These are phyloP conservation scores for Solanum medicagineum DNA, from an alignment of 257 asterid species.

Conservation along the genomic window DNA sequence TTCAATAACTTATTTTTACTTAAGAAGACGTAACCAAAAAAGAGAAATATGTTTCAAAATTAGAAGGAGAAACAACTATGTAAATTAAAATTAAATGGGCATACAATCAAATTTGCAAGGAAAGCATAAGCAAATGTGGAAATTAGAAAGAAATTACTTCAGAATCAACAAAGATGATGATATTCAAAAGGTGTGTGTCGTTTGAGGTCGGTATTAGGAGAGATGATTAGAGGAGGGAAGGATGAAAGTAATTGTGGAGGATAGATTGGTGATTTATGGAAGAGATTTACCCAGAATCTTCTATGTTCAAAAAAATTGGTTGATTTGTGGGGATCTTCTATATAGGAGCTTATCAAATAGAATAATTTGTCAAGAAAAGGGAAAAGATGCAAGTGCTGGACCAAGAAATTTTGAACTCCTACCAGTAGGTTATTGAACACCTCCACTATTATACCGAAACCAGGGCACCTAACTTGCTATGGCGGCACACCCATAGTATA, in stretches of 20 bases:
- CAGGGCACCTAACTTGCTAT: neutral
- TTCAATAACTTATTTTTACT: neutral
- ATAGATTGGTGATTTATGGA: neutral
- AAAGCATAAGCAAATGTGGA: neutral
- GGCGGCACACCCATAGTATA: neutral
- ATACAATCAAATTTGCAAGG: neutral
- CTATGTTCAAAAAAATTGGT: neutral
- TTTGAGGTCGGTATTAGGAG: neutral
- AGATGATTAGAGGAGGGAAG: neutral
- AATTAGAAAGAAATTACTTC: neutral
- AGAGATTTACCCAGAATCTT: neutral
- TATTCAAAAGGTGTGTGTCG: neutral
- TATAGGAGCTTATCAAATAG: neutral
- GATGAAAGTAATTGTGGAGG: neutral
- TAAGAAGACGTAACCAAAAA: neutral
- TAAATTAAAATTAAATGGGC: neutral
- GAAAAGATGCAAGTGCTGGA: neutral
- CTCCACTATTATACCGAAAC: neutral
- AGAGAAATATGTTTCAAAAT: neutral
- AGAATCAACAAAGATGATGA: neutral
- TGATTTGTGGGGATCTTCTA: neutral
- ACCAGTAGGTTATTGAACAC: neutral
- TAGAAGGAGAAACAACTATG: neutral
- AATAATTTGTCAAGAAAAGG: neutral
- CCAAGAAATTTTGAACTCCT: neutral